Base-by-base conservation (phyloP, 148 eudicot genomes). In the Beta vulgaris region DNA sequence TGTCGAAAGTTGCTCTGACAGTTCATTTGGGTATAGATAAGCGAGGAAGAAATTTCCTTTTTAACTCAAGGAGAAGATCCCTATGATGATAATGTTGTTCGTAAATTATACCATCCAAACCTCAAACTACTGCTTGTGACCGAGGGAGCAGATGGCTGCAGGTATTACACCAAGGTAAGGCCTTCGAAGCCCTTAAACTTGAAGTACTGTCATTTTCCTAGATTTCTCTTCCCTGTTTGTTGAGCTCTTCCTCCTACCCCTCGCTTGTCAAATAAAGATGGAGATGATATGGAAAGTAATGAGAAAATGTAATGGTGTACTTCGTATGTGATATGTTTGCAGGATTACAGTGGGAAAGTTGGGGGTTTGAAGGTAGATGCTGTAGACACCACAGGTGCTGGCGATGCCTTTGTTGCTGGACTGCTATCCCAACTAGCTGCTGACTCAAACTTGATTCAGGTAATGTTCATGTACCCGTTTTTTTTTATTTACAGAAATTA, bases 391-490 rank as follows among this genome's bases (percentile, higher is more conserved):
- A 96, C 99, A 2, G 99, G 99, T 73, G 99, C 99, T 7, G 99
- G 99, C 25, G 99, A 96, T 86, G 97, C 98, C 73, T 92, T 92
- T 85, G 99, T 91, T 40, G 97, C 98, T 64, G 99, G 97, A 76
- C 76, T 89, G 23, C 80, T 96, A 32, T 81, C 90, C 53, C 92
- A 89, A 79, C 79, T 92, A 34, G 94, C 98, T 74, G 75, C 83
- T 74, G 92, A 95, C 84, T 84, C 81, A 66, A 84, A 85, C 74
- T 71, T 90, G 83, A 72, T 95, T 72, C 77, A 90, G 98, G 98
- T 95, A 85, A 68, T 4, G 34, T 55, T 53, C 54, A n/a, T 9
- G 10, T 35, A 21, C 21, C 14, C 0, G 4, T 4, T 49, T 19
- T 49, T 21, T 60, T 19, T 51, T 51, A 9, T 25, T 51, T 23